A percentile compares a stretch with the other conserved stretches of the same genome.
Evolutionary conservation across 1,284 basidiomycete genomes (phyloP).

Genomic region (Ganoderma lingzhi): DNA sequence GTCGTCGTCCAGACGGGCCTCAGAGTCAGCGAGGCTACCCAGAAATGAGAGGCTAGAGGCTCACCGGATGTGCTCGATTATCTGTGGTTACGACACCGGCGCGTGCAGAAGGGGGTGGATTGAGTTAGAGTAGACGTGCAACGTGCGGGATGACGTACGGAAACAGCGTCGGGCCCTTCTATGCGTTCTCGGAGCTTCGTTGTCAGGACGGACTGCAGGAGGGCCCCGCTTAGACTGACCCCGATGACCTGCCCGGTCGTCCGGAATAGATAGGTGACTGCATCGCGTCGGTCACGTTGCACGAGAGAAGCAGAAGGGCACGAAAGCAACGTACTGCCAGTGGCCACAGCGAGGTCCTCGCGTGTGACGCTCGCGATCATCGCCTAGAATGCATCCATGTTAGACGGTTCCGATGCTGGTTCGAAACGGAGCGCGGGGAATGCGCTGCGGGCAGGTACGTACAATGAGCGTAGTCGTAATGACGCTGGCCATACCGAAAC

Average conservation of each 20-base stretch:
- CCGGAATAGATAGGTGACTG: conserved; percentile 91
- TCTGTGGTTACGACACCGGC: conserved; percentile 46
- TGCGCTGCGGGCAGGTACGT: conserved; percentile 37
- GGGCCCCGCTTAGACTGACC: conserved; percentile 83
- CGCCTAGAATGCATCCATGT: conserved; percentile 57
- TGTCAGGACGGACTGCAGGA: conserved; percentile 81
- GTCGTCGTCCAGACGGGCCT: conserved; percentile 6
- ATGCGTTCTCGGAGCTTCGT: conserved; percentile 75
- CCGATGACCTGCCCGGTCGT: conserved; percentile 93
- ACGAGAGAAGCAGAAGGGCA: conserved; percentile 1
- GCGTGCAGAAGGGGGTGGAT: not conserved
- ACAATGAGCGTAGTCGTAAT: conserved; percentile 88
- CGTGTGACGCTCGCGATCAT: conserved; percentile 85
- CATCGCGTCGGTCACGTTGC: conserved; percentile 13
- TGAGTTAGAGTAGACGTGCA: not conserved
- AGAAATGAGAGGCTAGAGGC: conserved; percentile 20
- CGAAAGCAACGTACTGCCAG: conserved; percentile 73
- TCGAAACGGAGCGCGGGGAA: conserved; percentile 5
- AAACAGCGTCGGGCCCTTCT: conserved; percentile 72
- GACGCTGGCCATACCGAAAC: conserved; percentile 83
- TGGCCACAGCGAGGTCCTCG: conserved; percentile 88
- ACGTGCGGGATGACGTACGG: conserved; percentile 52
- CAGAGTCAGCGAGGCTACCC: conserved; percentile 5
- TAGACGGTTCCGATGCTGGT: conserved; percentile 9
- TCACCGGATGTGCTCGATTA: conserved; percentile 76